Evolutionary conservation across 441 rosid genomes (phyloP).

Genomic region (Cnidoscolus chayamansa): DNA sequence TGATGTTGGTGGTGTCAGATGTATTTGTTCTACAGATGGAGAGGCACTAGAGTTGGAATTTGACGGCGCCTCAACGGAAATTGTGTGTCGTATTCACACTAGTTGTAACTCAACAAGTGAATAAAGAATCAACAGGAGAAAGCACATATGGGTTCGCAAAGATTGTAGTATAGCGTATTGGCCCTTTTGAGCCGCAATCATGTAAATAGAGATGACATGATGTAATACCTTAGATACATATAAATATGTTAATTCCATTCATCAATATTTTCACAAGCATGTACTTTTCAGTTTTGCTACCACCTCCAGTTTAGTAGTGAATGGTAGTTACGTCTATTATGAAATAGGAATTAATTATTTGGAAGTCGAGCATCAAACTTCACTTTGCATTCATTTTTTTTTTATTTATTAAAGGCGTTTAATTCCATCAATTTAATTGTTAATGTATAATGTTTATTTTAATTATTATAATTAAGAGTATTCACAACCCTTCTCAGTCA

Average conservation of each 20-base stretch:
- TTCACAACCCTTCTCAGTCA: too few relatives aligned
- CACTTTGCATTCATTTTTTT: too few relatives aligned
- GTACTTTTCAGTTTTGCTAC: neutral
- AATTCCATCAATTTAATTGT: too few relatives aligned
- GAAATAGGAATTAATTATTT: neutral
- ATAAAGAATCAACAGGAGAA: conserved; percentile 31
- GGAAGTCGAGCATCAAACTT: too few relatives aligned
- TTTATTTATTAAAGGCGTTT: too few relatives aligned
- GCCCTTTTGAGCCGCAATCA: conserved; percentile 27
- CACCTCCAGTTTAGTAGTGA: neutral
- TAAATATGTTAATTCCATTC: conserved; percentile 40
- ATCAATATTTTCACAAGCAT: conserved; percentile 28
- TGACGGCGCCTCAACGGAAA: neutral
- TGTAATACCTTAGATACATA: conserved; percentile 25
- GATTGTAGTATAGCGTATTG: conserved; percentile 37
- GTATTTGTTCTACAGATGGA: conserved; percentile 23
- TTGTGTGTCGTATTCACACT: neutral
- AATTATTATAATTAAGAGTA: too few relatives aligned
- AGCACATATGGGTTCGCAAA: conserved; percentile 21
- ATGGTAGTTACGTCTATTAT: neutral
- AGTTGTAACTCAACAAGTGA: conserved; percentile 19
- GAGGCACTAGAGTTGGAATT: conserved; percentile 1
- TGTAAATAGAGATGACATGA: conserved; percentile 37
- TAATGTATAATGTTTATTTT: too few relatives aligned
- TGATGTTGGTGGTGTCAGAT: conserved; percentile 24